Percentiles rank a stretch among this genome's conserved stretches.
phyloP scores from a whole-genome alignment of 345 rosid species.

The Pseudoturritis turrita region DNA sequence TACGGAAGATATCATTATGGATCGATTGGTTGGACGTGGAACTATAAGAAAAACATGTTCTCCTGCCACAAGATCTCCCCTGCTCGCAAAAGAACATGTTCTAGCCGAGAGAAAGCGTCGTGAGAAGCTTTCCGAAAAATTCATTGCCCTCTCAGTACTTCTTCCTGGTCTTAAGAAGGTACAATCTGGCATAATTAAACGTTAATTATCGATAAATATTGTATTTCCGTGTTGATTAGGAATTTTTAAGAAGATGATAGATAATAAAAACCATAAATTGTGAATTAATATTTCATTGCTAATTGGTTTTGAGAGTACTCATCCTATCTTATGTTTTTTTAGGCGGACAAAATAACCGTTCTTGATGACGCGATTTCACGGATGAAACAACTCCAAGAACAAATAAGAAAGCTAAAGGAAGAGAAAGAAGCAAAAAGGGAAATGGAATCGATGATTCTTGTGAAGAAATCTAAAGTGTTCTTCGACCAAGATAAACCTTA shows the following conservation, averaged over 20 bases:
- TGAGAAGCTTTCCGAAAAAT: conserved; percentile 62
- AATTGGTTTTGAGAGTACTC: not conserved
- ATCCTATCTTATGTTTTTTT: not conserved
- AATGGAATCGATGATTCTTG: conserved; percentile 45
- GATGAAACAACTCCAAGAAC: conserved; percentile 64
- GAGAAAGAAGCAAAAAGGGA: conserved; percentile 46
- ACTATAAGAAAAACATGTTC: conserved; percentile 22
- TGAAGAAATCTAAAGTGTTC: conserved; percentile 47
- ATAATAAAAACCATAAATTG: not conserved
- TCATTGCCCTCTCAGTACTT: conserved; percentile 66
- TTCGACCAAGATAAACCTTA: conserved; percentile 32
- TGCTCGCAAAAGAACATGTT: conserved; percentile 66
- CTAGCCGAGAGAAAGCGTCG: conserved; percentile 85
- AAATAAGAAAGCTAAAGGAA: conserved; percentile 50
- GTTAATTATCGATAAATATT: not conserved
- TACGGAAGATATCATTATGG: not conserved
- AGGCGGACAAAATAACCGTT: conserved; percentile 72
- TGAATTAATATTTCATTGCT: not conserved
- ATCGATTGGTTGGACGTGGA: conserved; percentile 6
- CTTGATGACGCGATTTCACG: conserved; percentile 64
- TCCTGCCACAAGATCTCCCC: conserved; percentile 33
- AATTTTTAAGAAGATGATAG: not conserved
- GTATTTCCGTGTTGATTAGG: not conserved
- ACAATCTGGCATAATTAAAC: not conserved
- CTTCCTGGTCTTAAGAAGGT: conserved; percentile 75